Evolutionary conservation across 495 filamentous ascomycete genomes (phyloP), one percentile per base, ranked within the genome.

Genomic region (Penicillium samsonianum): DNA sequence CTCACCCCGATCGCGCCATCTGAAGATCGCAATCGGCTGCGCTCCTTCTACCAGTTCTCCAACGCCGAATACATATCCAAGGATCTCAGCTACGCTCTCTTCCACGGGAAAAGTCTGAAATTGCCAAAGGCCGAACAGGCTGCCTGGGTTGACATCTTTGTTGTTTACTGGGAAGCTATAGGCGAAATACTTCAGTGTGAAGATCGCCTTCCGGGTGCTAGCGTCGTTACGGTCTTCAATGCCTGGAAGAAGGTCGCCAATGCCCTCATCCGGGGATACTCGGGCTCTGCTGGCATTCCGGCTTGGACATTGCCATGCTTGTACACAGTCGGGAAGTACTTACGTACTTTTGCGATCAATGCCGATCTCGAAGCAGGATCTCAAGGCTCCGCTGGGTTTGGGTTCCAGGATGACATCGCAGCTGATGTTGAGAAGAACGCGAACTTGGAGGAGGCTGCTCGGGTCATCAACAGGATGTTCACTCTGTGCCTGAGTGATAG

Each of bases 251-350:
- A 91, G 8, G 59, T 96, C 50, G 75, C 87, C 42, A 86, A 86
- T 59, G 68, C 73, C 9, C 65, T 96, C 30, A 84, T 89, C n/a
- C 80, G 87, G 47, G 90, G 88, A 3, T 96, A 96, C 70, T 82
- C 80, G 10, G 84, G 77, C 51, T 72, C 77, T 35, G 54, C 58
- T 12, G 80, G 81, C 4, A 87, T 97, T 64, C 83, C 87, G 33
- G 84, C 88, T 19, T 98, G 92, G 92, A 92, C 91, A 0, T 76
- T 97, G 38, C 90, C 92, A 16, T 92, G 90, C 68, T 77, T 98
- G 53, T 97, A 97, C 61, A 81, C 85, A 11, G 84, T 85, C 7
- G 91, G 89, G 35, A 93, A 89, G 69, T 88, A 95, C 65, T 72
- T 98, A 55, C 81, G 95, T 35, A 71, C 84, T 12, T 96, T 96